A percentile compares a stretch with the other conserved stretches of the same genome.
Conservation (phyloP, 2,329 filamentous ascomycete species). For the Metarhizium robertsii region DNA sequence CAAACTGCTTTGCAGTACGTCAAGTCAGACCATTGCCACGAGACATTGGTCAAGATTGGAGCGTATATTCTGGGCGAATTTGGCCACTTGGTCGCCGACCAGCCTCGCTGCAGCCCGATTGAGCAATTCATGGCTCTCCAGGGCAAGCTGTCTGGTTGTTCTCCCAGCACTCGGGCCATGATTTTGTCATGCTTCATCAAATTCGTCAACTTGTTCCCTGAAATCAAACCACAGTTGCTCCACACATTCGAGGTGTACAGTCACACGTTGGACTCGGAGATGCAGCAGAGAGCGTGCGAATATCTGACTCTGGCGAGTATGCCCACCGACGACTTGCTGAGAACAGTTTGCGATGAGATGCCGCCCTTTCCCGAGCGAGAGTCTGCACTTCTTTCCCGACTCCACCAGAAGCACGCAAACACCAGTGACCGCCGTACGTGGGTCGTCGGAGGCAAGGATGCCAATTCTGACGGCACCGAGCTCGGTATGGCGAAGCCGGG, state of each 20-base stretch:
- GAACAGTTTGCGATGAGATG: constrained; percentile 97
- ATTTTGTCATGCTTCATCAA: constrained; percentile 94
- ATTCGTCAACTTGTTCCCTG: constrained; percentile 95
- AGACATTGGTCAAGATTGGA: constrained; percentile 95
- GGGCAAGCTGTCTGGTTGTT: constrained; percentile 79
- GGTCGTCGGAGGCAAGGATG: constrained; percentile 95
- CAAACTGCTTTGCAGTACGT: constrained; percentile 89
- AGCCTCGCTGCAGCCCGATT: constrained; percentile 84
- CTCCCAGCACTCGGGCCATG: constrained; percentile 83
- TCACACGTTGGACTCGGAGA: constrained; percentile 86
- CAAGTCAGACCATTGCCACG: constrained; percentile 88
- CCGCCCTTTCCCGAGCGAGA: constrained; percentile 92
- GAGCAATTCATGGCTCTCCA: constrained; percentile 94
- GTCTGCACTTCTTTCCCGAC: constrained; percentile 79
- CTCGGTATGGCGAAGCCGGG: constrained; percentile 72
- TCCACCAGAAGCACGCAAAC: constrained; percentile 89
- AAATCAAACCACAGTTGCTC: constrained; percentile 92
- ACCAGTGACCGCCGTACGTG: constrained; percentile 94
- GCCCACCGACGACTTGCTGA: constrained; percentile 80
- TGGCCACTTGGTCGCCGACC: constrained; percentile 91
- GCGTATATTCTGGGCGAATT: constrained; percentile 95
- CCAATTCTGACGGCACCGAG: constrained; percentile 73
- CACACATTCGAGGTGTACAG: constrained; percentile 88
- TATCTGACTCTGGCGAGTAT: constrained; percentile 80
- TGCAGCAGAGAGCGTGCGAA: constrained; percentile 94